Base-by-base conservation (phyloP, 495 filamentous ascomycete genomes). In the Trichoderma erinaceum region DNA sequence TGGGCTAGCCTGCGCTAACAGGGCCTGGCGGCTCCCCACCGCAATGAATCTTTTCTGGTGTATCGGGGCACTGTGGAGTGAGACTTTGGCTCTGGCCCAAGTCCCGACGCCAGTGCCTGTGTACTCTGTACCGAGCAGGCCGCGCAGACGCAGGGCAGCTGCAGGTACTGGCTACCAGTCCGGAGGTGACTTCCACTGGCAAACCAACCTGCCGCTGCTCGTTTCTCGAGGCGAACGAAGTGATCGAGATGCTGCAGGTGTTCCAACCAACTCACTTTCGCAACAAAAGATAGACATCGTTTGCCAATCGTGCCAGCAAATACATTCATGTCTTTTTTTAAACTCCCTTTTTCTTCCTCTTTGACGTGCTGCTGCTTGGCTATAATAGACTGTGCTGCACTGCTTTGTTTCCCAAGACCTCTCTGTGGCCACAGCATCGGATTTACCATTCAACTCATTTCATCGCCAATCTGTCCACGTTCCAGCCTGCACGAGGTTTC, bases 41-140 rank as follows among this genome's bases (percentile, higher is more conserved):
- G 56, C 56, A 61, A 61, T 32, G 27, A 61, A 61, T 61, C 43
- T 46, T 46, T 46, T 18, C 18, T 46, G 12, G 43, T 46, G 18
- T n/a, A 52, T 52, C 48, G 48, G 48, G 8, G n/a, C 56, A 61
- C 56, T 61, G 56, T 61, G 56, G 56, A 61, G 56, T 27, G 56
- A 61, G 56, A 61, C 56, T 61, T 61, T 23, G 15, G 23, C 16
- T 29, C 27, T 18, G 35, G 23, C 56, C 16, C 56, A 61, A n/a
- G 56, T 61, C 56, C 56, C 56, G 15, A 16, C 5, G 2, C 23
- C 21, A 12, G 48, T 61, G n/a, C 56, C n/a, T 3, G 18, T 1
- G 56, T 61, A 61, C 27, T 27, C 4, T 12, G 56, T 61, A 61
- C 56, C 3, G 23, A 2, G 56, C 23, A 29, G 56, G 4, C 8